These are phyloP conservation scores for Trebouxiophyceae sp. DNA, from an alignment of 163 green algal genomes.

Conservation along the genomic window DNA sequence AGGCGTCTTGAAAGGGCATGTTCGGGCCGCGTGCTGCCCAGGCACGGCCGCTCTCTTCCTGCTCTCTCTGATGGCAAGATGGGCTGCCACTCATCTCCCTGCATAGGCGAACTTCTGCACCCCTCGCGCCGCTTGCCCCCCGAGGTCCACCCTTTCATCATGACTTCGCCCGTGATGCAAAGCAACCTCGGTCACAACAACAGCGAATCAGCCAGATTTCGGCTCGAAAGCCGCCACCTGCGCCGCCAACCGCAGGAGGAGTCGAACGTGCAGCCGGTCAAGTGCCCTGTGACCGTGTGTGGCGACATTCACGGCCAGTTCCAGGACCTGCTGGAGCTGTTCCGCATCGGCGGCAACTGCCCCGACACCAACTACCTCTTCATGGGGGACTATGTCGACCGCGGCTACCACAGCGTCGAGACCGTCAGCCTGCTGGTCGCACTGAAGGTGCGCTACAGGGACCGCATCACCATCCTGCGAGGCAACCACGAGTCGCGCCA, in stretches of 20 bases:
- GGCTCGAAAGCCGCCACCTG: too few species aligned
- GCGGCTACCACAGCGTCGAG: conserved; percentile 93
- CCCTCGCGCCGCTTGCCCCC: too few species aligned
- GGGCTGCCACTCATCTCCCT: too few species aligned
- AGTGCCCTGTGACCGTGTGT: conserved; percentile 87
- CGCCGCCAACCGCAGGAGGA: conserved; percentile 38
- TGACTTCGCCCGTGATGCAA: too few species aligned
- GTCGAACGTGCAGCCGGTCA: conserved; percentile 83
- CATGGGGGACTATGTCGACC: conserved; percentile 98
- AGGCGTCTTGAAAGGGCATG: too few species aligned
- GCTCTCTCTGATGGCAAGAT: too few species aligned
- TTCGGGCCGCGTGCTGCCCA: too few species aligned
- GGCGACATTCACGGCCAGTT: conserved; percentile 99
- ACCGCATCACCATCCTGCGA: conserved; percentile 95
- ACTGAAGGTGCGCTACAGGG: conserved; percentile 94
- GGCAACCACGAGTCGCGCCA: conserved; percentile 98
- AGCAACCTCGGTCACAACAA: too few species aligned
- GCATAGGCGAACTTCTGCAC: too few species aligned
- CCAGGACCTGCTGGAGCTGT: conserved; percentile 97
- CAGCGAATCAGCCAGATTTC: too few species aligned
- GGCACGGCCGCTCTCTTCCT: too few species aligned
- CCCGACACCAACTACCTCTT: conserved; percentile 99
- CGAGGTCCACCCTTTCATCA: too few species aligned
- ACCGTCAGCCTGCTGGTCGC: conserved; percentile 95
- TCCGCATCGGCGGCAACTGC: conserved; percentile 92